A percentile compares a stretch with the other conserved stretches of the same genome.
phyloP scores from a whole-genome alignment of 2,329 filamentous ascomycete species.

The Bipolaris gigantea region DNA sequence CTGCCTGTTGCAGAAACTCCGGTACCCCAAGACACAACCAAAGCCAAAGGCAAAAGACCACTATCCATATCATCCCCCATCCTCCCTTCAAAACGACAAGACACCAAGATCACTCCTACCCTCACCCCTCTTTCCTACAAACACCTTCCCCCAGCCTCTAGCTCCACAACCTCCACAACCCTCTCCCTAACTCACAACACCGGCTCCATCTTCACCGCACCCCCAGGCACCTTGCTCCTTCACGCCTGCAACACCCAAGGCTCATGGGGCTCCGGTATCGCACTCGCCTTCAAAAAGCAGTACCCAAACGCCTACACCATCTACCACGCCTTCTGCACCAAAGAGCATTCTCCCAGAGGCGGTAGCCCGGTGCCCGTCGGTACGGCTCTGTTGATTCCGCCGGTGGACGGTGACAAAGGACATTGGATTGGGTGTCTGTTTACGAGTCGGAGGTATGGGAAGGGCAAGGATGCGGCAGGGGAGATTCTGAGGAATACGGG shows the following conservation, averaged over 20 bases:
- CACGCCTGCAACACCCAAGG: conserved; percentile 64
- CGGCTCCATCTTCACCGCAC: conserved; percentile 58
- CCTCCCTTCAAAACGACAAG: conserved; percentile 1
- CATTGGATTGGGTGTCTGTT: conserved; percentile 64
- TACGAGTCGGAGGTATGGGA: conserved; percentile 56
- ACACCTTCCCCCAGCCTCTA: conserved; percentile 4
- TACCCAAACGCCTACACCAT: conserved; percentile 56
- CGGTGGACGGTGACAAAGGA: conserved; percentile 42
- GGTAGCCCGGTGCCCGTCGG: conserved; percentile 43
- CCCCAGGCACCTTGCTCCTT: conserved; percentile 54
- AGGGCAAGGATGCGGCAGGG: conserved; percentile 45
- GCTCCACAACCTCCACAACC: neutral
- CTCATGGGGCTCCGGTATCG: conserved; percentile 62
- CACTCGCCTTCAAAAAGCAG: conserved; percentile 51
- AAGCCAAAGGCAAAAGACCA: conserved; percentile 3
- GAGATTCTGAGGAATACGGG: conserved; percentile 55
- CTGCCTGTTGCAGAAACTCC: neutral
- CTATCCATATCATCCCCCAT: neutral
- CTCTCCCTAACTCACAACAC: conserved; percentile 26
- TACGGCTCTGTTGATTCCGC: conserved; percentile 58
- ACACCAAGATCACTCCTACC: neutral
- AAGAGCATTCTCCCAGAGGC: conserved; percentile 21
- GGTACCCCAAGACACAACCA: neutral
- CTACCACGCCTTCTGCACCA: conserved; percentile 54
- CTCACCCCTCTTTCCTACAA: conserved; percentile 16